A percentile compares a stretch with the other conserved stretches of the same genome.
Evolutionary conservation across 441 rosid genomes (phyloP).

Genomic region (Aleurites moluccanus): DNA sequence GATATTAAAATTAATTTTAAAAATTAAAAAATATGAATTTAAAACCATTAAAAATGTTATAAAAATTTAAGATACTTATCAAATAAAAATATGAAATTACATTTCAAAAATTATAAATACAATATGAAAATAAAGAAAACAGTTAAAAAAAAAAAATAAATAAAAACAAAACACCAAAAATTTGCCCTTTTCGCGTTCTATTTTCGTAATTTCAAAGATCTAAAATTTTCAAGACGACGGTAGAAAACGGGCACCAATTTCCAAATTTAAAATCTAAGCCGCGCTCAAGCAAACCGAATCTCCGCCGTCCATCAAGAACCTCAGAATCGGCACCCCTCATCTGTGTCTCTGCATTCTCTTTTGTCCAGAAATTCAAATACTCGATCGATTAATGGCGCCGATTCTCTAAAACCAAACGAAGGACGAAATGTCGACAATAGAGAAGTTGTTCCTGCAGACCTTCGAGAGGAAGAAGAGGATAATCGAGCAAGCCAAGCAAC

Average conservation of each 20-base stretch:
- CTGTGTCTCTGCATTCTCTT: neutral
- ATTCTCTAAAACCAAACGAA: neutral
- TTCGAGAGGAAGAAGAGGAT: constrained; percentile 70
- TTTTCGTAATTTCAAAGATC: neutral
- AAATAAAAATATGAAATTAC: too few species aligned
- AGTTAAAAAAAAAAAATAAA: too few species aligned
- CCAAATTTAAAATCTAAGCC: constrained; percentile 24
- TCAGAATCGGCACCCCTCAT: neutral
- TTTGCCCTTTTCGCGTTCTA: too few species aligned
- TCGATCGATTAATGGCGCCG: neutral
- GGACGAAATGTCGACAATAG: constrained; percentile 40
- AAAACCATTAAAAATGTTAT: too few species aligned
- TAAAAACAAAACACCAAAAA: too few species aligned
- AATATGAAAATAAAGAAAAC: too few species aligned
- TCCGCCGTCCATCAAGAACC: constrained; percentile 11
- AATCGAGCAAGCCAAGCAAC: constrained; percentile 63
- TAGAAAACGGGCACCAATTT: too few species aligned
- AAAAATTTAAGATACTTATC: too few species aligned
- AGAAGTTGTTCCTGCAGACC: constrained; percentile 68
- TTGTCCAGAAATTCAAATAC: neutral
- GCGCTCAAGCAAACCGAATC: constrained; percentile 21
- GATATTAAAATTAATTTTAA: too few species aligned
- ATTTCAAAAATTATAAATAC: too few species aligned
- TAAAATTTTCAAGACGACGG: neutral
- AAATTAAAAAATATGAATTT: too few species aligned